Conservation (phyloP, 257 asterid species). For the Solanum chiquidenum region DNA sequence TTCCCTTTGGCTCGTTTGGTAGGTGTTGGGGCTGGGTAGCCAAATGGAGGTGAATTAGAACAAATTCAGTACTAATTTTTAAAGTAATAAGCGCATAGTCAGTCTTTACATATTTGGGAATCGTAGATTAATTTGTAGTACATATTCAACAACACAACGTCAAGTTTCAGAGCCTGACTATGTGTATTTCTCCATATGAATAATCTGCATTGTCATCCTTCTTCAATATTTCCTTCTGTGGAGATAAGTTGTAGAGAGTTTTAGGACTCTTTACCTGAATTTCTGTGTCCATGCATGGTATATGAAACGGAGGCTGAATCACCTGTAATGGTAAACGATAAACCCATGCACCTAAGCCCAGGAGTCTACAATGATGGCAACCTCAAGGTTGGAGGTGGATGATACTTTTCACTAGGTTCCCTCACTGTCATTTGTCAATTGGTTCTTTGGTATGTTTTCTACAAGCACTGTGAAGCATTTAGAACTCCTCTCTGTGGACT, state of each 20-base stretch:
- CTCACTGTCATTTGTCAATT: background rate
- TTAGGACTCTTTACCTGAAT: background rate
- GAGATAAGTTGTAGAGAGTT: background rate
- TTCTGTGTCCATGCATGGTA: background rate
- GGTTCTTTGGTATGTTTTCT: background rate
- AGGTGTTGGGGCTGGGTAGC: background rate
- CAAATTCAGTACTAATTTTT: background rate
- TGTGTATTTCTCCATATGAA: background rate
- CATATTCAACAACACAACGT: background rate
- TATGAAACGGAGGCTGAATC: background rate
- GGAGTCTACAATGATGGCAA: background rate
- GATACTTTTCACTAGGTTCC: background rate
- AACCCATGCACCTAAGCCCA: background rate
- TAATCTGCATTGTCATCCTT: background rate
- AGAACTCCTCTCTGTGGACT: background rate
- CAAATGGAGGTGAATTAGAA: background rate
- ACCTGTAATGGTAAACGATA: background rate
- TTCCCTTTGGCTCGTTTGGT: background rate
- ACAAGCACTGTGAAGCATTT: background rate
- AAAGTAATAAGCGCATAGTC: background rate
- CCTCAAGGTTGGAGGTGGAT: background rate
- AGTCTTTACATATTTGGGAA: background rate
- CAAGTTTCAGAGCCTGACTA: background rate
- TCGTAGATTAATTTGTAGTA: background rate
- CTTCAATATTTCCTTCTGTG: background rate